A percentile compares a stretch with the other conserved stretches of the same genome.
Conservation (phyloP, 2,329 filamentous ascomycete species). For the Torrubiellomyces zombiae region DNA sequence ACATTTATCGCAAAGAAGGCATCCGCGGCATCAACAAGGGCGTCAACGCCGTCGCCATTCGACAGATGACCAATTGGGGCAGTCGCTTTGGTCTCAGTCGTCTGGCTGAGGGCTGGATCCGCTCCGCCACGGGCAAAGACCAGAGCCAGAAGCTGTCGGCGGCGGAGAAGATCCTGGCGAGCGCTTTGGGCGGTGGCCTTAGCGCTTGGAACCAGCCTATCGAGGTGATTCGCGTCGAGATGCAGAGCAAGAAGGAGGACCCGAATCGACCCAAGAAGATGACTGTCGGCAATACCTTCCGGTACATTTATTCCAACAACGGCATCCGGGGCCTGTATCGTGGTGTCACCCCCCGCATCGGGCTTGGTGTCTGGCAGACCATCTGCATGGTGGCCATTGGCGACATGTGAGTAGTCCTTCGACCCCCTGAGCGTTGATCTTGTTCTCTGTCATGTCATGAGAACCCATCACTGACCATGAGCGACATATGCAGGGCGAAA, state of each 20-base stretch:
- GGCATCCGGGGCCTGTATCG: slow-evolving; percentile 88
- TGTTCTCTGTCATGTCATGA: slow-evolving; percentile 4
- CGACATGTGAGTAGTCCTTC: slow-evolving; percentile 60
- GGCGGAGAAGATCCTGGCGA: slow-evolving; percentile 77
- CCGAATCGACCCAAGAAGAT: slow-evolving; percentile 98
- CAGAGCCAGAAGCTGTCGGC: slow-evolving; percentile 61
- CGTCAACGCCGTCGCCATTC: slow-evolving; percentile 95
- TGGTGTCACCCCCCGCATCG: slow-evolving; percentile 84
- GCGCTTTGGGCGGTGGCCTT: slow-evolving; percentile 77
- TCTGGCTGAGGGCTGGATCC: slow-evolving; percentile 79
- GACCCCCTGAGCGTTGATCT: no score
- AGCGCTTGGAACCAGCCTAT: slow-evolving; percentile 99
- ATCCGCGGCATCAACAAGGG: slow-evolving; percentile 95
- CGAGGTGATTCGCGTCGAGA: slow-evolving; percentile 98
- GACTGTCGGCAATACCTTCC: slow-evolving; percentile 74
- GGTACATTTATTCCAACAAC: slow-evolving; percentile 82
- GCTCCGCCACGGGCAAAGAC: slow-evolving; percentile 60
- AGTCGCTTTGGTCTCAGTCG: slow-evolving; percentile 87
- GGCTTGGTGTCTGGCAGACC: slow-evolving; percentile 95
- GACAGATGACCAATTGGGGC: slow-evolving; percentile 99
- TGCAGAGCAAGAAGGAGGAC: slow-evolving; percentile 98
- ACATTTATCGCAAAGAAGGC: slow-evolving; percentile 89
- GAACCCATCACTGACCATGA: slow-evolving; percentile 11
- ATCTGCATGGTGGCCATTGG: slow-evolving; percentile 99
- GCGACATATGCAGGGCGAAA: slow-evolving; percentile 36